Base-by-base conservation (phyloP, 1,139 yeast genomes). In the Maudiozyma humilis region DNA sequence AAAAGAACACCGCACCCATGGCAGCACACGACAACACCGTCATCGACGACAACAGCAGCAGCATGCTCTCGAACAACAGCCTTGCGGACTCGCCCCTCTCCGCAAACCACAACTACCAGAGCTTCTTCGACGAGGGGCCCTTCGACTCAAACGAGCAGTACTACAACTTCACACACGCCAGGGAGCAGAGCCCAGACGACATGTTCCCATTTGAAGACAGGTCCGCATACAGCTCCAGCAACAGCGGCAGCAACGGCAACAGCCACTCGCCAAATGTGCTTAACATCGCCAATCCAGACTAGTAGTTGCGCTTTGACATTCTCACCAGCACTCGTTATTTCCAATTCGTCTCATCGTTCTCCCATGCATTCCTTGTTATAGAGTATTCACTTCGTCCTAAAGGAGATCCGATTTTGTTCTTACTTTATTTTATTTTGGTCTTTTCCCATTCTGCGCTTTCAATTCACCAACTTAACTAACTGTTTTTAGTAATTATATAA, bases 211-310 rank as follows among this genome's bases (percentile, higher is more conserved):
- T 15, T 36, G 39, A 23, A 14, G 10, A 36, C 17, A 18, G 29
- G 16, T 34, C 37, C 8, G 12, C n/a, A 13, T 30, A 15, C 3
- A 36, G 32, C 25, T 25, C 18, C 23, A 31, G 32, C 16, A 17
- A 12, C 10, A 34, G 23, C 10, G 31, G 27, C 23, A 20, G 15
- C 13, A 38, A 40, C 15, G 20, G 16, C 4, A 23, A 23, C 10
- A 23, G 27, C 27, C 27, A 35, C 23, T 35, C 38, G 15, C 44
- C 38, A 32, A 42, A 17, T 14, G 32, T 37, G 4, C 15, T 42
- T 15, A 42, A 37, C 19, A 37, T 42, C 15, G 39, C 44, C 8
- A 42, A 42, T n/a, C 40, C 40, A 29, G 20, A 32, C 31, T 37
- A 37, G 20, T 29, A n/a, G n/a, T n/a, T n/a, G n/a, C n/a, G n/a